phyloP scores from a whole-genome alignment of 495 filamentous ascomycete genomes.

The Hypoxylon rickii region DNA sequence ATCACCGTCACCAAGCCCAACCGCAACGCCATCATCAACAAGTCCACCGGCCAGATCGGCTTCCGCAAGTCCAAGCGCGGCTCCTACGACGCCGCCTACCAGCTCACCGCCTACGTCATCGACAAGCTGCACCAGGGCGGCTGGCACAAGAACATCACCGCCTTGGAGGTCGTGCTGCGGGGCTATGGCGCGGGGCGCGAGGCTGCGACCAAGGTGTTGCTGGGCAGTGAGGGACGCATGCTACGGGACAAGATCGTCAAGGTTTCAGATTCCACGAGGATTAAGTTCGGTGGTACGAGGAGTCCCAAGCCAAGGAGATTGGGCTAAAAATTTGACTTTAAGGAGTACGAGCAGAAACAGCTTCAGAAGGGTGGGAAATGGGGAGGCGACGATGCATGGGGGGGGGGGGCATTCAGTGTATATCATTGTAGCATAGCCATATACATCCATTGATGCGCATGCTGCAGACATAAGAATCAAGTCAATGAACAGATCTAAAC shows the following conservation, averaged over 20 bases:
- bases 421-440: slow-evolving; percentile 30
- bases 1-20: slow-evolving; percentile 85
- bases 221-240: slow-evolving; percentile 80
- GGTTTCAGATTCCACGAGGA: slow-evolving; percentile 79
- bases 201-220: slow-evolving; percentile 82
- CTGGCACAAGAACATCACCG: slow-evolving; percentile 59
- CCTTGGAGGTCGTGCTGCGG: slow-evolving; percentile 76
- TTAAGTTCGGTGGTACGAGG: slow-evolving; percentile 96
- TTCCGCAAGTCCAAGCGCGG: slow-evolving; percentile 79
- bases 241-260: slow-evolving; percentile 71
- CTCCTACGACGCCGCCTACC: slow-evolving; percentile 91
- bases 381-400: slow-evolving; percentile 1
- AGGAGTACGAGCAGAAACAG: no score
- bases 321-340: slow-evolving; percentile 68
- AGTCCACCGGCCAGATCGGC: slow-evolving; percentile 81
- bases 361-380: no score
- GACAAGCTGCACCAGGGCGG: slow-evolving; percentile 77
- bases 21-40: slow-evolving; percentile 71
- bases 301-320: slow-evolving; percentile 80
- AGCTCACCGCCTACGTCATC: slow-evolving; percentile 78
- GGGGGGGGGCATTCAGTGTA: slow-evolving; percentile 7
- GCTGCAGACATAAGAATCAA: slow-evolving; percentile 7
- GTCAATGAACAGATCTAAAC: not conserved
- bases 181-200: slow-evolving; percentile 87
- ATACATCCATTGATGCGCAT: slow-evolving; percentile 28